Conservation (phyloP, 1,284 basidiomycete genomes). For the Pholiota adiposa region DNA sequence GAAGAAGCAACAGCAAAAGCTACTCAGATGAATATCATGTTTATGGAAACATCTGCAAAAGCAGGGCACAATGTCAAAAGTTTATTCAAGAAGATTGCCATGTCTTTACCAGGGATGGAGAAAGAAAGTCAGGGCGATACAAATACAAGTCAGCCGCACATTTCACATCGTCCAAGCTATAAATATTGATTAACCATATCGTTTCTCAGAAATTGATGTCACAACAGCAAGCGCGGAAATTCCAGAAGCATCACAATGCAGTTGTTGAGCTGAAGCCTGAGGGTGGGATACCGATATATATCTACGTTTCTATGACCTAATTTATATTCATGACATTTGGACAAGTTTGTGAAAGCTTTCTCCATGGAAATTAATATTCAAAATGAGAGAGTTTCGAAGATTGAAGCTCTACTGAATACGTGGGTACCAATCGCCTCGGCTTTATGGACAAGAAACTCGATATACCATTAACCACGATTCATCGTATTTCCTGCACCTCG, state of each 20-base stretch:
- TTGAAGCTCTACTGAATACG: background rate
- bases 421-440: too few species aligned
- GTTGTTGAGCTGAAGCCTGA: conserved; percentile 60
- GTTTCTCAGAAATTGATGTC: conserved; percentile 77
- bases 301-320: conserved; percentile 22
- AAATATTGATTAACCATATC: conserved; percentile 13
- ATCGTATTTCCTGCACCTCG: conserved; percentile 92
- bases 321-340: conserved; percentile 16
- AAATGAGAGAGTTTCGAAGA: background rate
- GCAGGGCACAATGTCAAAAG: conserved; percentile 99
- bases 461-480: conserved; percentile 76
- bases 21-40: conserved; percentile 95
- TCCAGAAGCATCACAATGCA: conserved; percentile 79
- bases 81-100: conserved; percentile 98
- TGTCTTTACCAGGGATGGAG: conserved; percentile 97
- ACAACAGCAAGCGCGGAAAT: conserved; percentile 67
- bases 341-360: background rate
- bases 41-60: conserved; percentile 99
- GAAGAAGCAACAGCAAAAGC: conserved; percentile 96
- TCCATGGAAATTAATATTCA: background rate
- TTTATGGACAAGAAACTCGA: background rate
- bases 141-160: conserved; percentile 68
- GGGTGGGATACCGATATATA: conserved; percentile 13
- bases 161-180: background rate
- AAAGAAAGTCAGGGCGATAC: conserved; percentile 74